Base-by-base conservation (phyloP, 352 stramenopile genomes). In the Globisporangium perplexum region DNA sequence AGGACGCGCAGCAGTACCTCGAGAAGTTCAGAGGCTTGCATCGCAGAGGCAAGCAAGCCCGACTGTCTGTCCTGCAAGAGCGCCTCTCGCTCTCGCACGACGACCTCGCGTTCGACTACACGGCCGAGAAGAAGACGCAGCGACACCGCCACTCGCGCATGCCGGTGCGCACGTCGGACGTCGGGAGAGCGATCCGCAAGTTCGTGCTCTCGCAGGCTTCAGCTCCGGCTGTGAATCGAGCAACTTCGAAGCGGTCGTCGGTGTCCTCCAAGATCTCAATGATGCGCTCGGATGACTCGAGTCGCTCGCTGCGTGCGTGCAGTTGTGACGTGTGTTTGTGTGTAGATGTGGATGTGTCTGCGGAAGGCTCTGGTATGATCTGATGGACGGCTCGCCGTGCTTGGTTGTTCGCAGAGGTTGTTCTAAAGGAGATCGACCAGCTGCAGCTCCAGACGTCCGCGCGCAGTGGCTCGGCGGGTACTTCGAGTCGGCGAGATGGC, bases 401-500 rank as follows among this genome's bases (percentile, higher is more conserved):
- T 48, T 45, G 38, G 15, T 44, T 47, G 5, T 53, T 36, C 18
- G 12, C 17, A 81, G 73, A 75, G 50, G 58, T 63, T 4, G 69
- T 80, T n/a, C 63, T 82, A 36, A 69, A 77, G 61, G 73, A 84
- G 18, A 60, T 82, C 30, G 64, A 80, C 7, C 67, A 84, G 41
- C 65, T 81, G 36, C 68, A 76, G 22, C 42, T 68, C 20, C 55
- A 63, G 24, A 60, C 43, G 17, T 52, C 51, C 1, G 42, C 43
- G n/a, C 42, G 49, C 28, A 43, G 30, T 24, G 50, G 55, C 42
- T 55, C 48, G 17, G 33, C 41, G 30, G 31, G 48, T 3, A 12
- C 28, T 28, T 36, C 28, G 11, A n/a, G n/a, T 31, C 30, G n/a
- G 4, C 31, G 44, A 52, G 51, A 43, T n/a, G 42, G 36, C 15